Base-by-base conservation (phyloP, 2,329 filamentous ascomycete species). In the Fusarium sp. region DNA sequence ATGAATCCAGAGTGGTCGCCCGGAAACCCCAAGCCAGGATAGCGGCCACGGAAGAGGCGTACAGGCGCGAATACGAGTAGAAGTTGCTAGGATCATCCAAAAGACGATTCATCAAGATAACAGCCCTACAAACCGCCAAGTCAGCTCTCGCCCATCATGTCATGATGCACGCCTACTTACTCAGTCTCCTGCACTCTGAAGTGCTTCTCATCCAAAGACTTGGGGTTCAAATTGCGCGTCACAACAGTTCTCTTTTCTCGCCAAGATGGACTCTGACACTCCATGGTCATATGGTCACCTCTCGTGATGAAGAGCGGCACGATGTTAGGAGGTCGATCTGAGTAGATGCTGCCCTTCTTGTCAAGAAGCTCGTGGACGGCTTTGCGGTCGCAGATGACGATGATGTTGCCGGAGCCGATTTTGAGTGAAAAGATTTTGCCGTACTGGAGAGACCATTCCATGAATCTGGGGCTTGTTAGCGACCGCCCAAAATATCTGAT, bases 401-500 rank as follows among this genome's bases (percentile, higher is more conserved):
- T 52, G 16, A 52, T 52, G 4, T 35, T 52, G 18, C 49, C 49
- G 1, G 49, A 35, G 18, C 49, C 49, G 14, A 52, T 52, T 19
- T 38, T 52, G n/a, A 52, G 33, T 21, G 31, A 35, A 19, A 52
- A 52, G 23, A 52, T 37, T 14, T 52, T 38, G 6, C 48, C 48
- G 23, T 52, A 52, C 21, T 52, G n/a, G 5, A 35, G n/a, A 37
- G 48, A 25, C 48, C 48, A 52, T 21, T 52, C 23, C 31, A 37
- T 35, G 9, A 52, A 52, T 6, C 48, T 52, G 21, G 21, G 0
- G 4, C 3, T 8, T 14, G 29, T 49, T 9, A 49, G 29, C 14
- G 5, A 19, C 29, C 10, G 1, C 7, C 4, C 23, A 11, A 7
- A 4, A 3, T 10, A 1, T 18, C 1, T 4, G 11, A 44, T 12